These are phyloP conservation scores for Pseudofabraea citricarpa DNA, from an alignment of 2,329 filamentous ascomycete genomes.

Conservation along the genomic window DNA sequence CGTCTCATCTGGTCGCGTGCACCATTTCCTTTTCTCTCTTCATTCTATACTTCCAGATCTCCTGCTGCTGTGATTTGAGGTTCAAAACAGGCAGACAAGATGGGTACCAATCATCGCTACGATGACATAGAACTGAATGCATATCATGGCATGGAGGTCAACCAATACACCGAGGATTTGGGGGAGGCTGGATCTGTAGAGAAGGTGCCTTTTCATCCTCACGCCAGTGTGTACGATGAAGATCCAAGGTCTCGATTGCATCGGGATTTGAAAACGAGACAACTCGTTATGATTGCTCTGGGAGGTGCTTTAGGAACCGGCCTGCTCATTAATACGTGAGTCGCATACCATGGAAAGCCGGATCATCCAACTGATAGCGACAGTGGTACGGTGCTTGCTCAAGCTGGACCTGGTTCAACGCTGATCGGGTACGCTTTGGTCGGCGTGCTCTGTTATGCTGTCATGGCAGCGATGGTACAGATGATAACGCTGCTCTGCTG, in stretches of 20 bases:
- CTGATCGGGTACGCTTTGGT: conserved; percentile 68
- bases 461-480: conserved; percentile 65
- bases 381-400: conserved; percentile 38
- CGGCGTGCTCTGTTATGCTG: conserved; percentile 70
- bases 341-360: not conserved
- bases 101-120: conserved; percentile 10
- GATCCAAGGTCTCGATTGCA: conserved; percentile 32
- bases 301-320: conserved; percentile 57
- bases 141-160: conserved; percentile 12
- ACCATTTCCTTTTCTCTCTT: too few species aligned
- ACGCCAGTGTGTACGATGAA: conserved; percentile 15
- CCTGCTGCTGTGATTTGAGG: too few species aligned
- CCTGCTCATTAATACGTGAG: conserved; percentile 61
- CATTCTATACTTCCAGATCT: too few species aligned
- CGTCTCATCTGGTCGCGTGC: too few species aligned
- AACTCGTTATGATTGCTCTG: conserved; percentile 63
- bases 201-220: conserved; percentile 9
- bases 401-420: conserved; percentile 56
- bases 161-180: conserved; percentile 5
- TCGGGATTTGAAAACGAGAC: conserved; percentile 47
- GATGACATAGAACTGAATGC: conserved; percentile 9
- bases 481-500: not conserved
- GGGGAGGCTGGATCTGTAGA: conserved; percentile 12
- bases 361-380: conserved; percentile 5
- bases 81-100: conserved; percentile 2